Base-by-base conservation (phyloP, 805 yeast species). In the Candida lessepsii region DNA sequence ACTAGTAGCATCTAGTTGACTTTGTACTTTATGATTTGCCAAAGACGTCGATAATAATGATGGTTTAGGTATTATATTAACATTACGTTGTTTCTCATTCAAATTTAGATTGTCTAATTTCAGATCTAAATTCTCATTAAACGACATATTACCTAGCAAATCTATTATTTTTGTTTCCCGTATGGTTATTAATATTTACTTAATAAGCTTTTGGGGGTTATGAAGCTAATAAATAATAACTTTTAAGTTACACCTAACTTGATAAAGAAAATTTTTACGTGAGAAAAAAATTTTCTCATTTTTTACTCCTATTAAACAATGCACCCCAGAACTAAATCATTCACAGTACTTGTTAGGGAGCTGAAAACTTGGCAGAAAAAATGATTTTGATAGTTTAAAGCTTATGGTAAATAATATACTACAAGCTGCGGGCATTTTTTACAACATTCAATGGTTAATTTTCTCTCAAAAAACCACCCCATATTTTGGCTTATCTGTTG, bases 31-130 rank as follows among this genome's bases (percentile, higher is more conserved):
- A 29, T 50, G 51, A 9, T 35, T 30, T 10, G 53, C 54, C n/a
- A 48, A 33, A 5, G 50, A 45, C 9, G 42, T 35, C 19, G 56
- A 50, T 32, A 52, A 40, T 14, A 53, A 38, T 15, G 55, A 47
- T 2, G 43, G 42, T 23, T 44, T 43, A 2, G 47, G 37, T 16
- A 28, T 35, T 16, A 19, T 26, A 11, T 31, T 19, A 9, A 39
- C 29, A 9, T 34, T 34, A 3, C n/a, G n/a, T n/a, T 30, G 39
- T 18, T 40, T 40, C 13, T 43, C 45, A 18, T 35, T 35, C 16
- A 47, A 30, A 16, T 44, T 31, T 13, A 47, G 36, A 16, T 36
- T 34, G 29, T 44, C 47, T 13, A 47, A 40, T 25, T 41, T 41
- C 39, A 15, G 41, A 15, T 45, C 35, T 34, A 45, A 35, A 19